phyloP scores from a whole-genome alignment of 306 rosid genomes.

The Calophaca sinica region DNA sequence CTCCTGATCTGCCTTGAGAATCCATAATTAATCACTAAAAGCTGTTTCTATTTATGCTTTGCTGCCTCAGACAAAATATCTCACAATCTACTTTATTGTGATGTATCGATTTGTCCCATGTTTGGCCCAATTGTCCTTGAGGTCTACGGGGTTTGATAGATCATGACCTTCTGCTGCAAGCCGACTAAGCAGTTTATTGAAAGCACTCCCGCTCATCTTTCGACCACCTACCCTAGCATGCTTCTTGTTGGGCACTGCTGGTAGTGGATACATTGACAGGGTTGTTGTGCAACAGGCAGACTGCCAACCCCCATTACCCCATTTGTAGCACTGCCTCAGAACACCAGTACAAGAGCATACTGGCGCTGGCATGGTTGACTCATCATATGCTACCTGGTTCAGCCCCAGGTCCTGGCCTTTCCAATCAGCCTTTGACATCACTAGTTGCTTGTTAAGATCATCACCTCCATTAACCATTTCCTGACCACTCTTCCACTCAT shows the following conservation, averaged over 20 bases:
- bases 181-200: slow-evolving; percentile 85
- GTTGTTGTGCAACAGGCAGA: slow-evolving; percentile 95
- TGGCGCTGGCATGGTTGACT: slow-evolving; percentile 91
- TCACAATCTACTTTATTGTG: slow-evolving; percentile 72
- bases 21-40: slow-evolving; percentile 37
- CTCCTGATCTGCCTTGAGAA: slow-evolving; percentile 8
- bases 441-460: slow-evolving; percentile 70
- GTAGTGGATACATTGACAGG: slow-evolving; percentile 86
- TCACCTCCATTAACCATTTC: slow-evolving; percentile 69
- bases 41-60: slow-evolving; percentile 3
- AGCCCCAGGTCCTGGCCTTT: slow-evolving; percentile 86
- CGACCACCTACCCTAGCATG: slow-evolving; percentile 94
- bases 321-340: slow-evolving; percentile 88
- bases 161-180: slow-evolving; percentile 92
- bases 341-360: slow-evolving; percentile 87
- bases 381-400: slow-evolving; percentile 87
- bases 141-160: slow-evolving; percentile 84
- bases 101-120: slow-evolving; percentile 96
- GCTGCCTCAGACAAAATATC: slow-evolving; percentile 8
- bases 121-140: slow-evolving; percentile 93
- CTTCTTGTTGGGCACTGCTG: slow-evolving; percentile 90
- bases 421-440: slow-evolving; percentile 82
- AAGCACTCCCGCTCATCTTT: slow-evolving; percentile 97
- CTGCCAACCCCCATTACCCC: slow-evolving; percentile 99
- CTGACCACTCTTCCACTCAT: slow-evolving; percentile 78